Base-by-base conservation (phyloP, 306 rosid species). In the Dryas drummondii region DNA sequence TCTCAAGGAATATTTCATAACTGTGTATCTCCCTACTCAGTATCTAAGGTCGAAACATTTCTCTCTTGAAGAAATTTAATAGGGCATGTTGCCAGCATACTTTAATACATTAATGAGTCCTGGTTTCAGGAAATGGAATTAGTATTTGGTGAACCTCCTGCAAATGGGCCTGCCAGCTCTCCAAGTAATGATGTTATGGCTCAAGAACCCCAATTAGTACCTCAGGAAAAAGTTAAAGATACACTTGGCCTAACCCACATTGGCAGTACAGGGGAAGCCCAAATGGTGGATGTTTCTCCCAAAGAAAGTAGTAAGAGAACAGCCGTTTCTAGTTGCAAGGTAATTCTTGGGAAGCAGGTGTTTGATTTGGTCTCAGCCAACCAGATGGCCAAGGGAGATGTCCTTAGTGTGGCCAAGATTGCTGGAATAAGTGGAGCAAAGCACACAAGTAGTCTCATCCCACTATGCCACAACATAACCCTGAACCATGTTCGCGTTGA, bases 381-480 rank as follows among this genome's bases (percentile, higher is more conserved):
- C 80, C 88, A 87, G 72, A 78, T 87, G 59, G 82, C 82, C 45
- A 87, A 94, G 86, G 98, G 98, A 47, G 98, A 94, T 46, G 98
- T 91, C 70, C 94, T 94, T 26, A 66, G 87, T 0, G 94, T 94
- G 77, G 98, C 98, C 0, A 91, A 88, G 81, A 83, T 94, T 76
- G 98, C 97, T 0, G 98, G 98, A 82, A 88, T 94, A 72, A 82
- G 66, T n/a, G 98, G 90, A 32, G 97, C 98, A 75, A 94, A 94
- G 85, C 82, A 90, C 71, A 91, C 98, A 0, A 88, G 98, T 71
- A 83, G 40, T 70, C 90, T 94, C 71, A 94, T 94, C 71, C 98
- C 97, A 0, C 80, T 94, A 71, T 91, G 89, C 78, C 97, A 94
- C 75, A 90, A 88, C 91, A 91, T 94, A 81, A 64, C 71, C 13